These are phyloP conservation scores for Puya raimondii DNA, from an alignment of 176 grass and related monocot genomes.

Conservation along the genomic window DNA sequence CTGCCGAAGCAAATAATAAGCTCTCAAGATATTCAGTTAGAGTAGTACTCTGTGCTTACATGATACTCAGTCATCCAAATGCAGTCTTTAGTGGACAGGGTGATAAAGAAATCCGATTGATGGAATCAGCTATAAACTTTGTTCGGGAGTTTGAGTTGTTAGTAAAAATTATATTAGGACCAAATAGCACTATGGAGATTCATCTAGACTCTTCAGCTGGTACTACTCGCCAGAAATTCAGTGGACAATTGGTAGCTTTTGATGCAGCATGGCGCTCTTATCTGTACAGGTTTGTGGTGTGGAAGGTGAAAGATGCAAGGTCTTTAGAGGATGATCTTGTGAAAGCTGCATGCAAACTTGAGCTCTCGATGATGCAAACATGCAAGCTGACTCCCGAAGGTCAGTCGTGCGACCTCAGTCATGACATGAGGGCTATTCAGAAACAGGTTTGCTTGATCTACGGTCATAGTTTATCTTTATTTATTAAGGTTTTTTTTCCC, in stretches of 20 bases:
- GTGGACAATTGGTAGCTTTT: constrained; percentile 45
- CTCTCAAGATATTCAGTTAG: constrained; percentile 65
- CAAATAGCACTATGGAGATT: constrained; percentile 23
- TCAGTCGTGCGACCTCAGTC: constrained; percentile 47
- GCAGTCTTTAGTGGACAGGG: constrained; percentile 92
- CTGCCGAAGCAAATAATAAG: constrained; percentile 36
- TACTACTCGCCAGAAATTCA: constrained; percentile 35
- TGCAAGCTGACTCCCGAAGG: constrained; percentile 51
- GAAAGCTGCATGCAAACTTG: constrained; percentile 82
- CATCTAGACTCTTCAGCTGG: constrained; percentile 6
- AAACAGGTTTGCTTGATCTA: constrained; percentile 55
- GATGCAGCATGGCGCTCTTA: constrained; percentile 79
- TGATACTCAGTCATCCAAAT: constrained; percentile 91
- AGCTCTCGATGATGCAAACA: constrained; percentile 98
- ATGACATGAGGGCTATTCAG: constrained; percentile 93
- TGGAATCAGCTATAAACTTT: constrained; percentile 58
- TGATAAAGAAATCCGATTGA: constrained; percentile 53
- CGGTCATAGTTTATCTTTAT: constrained; percentile 9
- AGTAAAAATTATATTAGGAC: constrained; percentile 41
- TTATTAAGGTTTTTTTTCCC: constrained; percentile 2
- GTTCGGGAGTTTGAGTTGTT: constrained; percentile 54
- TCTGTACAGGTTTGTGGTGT: constrained; percentile 83
- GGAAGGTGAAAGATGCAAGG: constrained; percentile 96
- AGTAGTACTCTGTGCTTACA: constrained; percentile 90
- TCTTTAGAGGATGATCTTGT: constrained; percentile 91